A percentile compares a stretch with the other conserved stretches of the same genome.
phyloP scores from a whole-genome alignment of 2,329 filamentous ascomycete genomes.

The Colletotrichum viniferum region DNA sequence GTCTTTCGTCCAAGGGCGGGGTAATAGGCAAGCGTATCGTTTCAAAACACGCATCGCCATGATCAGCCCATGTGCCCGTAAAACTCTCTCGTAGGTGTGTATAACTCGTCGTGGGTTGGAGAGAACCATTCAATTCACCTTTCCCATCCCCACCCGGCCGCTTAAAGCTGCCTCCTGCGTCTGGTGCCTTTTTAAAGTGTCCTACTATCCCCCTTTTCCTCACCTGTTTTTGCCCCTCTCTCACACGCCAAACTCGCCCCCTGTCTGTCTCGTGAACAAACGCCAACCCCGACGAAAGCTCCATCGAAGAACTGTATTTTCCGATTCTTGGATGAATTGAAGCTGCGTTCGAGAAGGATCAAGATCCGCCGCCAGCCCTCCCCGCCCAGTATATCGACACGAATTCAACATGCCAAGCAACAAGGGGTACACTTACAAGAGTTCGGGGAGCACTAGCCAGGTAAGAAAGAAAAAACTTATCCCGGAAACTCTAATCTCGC shows the following conservation, averaged over 20 bases:
- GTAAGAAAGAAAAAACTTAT: conserved; percentile 39
- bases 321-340: background rate
- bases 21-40: conserved; percentile 6
- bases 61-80: conserved; percentile 6
- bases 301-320: background rate
- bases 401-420: conserved; percentile 19
- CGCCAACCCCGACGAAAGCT: background rate
- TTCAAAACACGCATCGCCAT: conserved; percentile 10
- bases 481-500: background rate
- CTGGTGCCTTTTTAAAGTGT: background rate
- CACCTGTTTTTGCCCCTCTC: background rate
- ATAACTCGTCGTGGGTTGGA: background rate
- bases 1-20: conserved; percentile 4
- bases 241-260: background rate
- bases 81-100: background rate
- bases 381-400: background rate
- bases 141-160: background rate
- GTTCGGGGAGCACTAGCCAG: conserved; percentile 66
- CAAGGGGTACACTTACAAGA: conserved; percentile 46
- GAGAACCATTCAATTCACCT: background rate
- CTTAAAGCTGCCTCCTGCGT: background rate
- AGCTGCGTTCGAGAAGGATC: background rate
- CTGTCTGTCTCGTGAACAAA: background rate
- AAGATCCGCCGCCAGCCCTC: background rate
- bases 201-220: background rate